phyloP scores from a whole-genome alignment of 345 rosid species.

The Acer yangbiense region DNA sequence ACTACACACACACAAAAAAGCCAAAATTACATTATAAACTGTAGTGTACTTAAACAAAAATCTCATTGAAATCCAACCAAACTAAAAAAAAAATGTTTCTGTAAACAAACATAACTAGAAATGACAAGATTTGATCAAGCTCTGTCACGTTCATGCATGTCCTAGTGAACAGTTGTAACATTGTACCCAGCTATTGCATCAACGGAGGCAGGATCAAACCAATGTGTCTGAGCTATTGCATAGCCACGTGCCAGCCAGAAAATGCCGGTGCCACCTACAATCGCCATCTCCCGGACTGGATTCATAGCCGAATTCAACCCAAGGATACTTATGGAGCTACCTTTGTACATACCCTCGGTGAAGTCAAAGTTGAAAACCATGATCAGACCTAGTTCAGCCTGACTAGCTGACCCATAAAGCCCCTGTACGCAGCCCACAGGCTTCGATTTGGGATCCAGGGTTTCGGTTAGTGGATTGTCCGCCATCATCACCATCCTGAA shows the following conservation, averaged over 20 bases:
- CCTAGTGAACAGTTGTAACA: slow-evolving; percentile 54
- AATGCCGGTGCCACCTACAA: slow-evolving; percentile 59
- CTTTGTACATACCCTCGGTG: slow-evolving; percentile 57
- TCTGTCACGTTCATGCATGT: neutral
- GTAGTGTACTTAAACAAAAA: no score
- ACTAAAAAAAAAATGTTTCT: neutral
- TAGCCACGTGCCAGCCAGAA: slow-evolving; percentile 67
- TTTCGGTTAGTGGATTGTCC: slow-evolving; percentile 59
- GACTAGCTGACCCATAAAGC: slow-evolving; percentile 46
- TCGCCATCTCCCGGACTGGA: slow-evolving; percentile 57
- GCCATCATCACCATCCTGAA: slow-evolving; percentile 56
- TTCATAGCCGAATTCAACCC: slow-evolving; percentile 46
- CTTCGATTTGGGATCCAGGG: slow-evolving; percentile 56
- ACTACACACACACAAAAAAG: no score
- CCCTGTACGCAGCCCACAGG: slow-evolving; percentile 69
- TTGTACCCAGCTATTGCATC: slow-evolving; percentile 67
- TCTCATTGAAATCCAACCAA: neutral
- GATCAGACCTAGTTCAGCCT: slow-evolving; percentile 42
- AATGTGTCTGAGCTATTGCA: slow-evolving; percentile 48
- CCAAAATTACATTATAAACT: no score
- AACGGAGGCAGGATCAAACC: slow-evolving; percentile 41
- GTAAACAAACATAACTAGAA: neutral
- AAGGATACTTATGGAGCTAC: slow-evolving; percentile 59
- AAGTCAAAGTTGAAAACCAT: slow-evolving; percentile 61
- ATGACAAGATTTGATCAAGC: neutral